Conservation (phyloP, 2,329 filamentous ascomycete genomes). For the Verticillium dahliae region DNA sequence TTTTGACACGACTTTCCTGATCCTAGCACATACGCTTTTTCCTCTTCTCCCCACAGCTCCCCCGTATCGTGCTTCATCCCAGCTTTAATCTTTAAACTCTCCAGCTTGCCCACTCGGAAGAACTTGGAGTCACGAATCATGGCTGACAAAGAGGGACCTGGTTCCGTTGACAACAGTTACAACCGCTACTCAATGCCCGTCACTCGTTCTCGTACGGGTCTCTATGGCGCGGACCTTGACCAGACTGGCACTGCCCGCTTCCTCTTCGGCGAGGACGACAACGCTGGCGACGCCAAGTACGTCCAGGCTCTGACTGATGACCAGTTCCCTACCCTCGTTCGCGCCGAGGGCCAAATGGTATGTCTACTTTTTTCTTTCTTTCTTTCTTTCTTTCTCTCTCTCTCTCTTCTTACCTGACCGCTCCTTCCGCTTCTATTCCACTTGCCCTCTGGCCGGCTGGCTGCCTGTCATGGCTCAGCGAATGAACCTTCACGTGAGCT, state of each 20-base stretch:
- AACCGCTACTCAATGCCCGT: slow-evolving; percentile 95
- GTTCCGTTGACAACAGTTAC: slow-evolving; percentile 42
- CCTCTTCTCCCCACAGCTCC: too few relatives aligned
- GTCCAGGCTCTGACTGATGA: slow-evolving; percentile 71
- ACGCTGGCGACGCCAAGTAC: slow-evolving; percentile 60
- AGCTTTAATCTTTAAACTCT: neutral
- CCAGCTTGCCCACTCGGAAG: neutral
- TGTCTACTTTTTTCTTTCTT: slow-evolving; percentile 18
- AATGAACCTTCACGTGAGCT: neutral
- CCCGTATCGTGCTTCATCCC: neutral
- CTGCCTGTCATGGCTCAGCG: neutral
- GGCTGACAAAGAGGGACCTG: slow-evolving; percentile 6
- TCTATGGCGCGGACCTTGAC: slow-evolving; percentile 65
- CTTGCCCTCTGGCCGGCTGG: neutral
- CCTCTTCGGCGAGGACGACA: slow-evolving; percentile 75
- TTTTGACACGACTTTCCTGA: neutral
- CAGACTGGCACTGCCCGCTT: slow-evolving; percentile 82
- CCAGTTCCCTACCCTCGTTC: slow-evolving; percentile 78
- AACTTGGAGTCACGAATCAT: neutral
- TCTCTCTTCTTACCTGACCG: neutral
- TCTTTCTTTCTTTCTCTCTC: neutral
- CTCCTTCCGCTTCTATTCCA: neutral
- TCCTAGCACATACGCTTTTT: too few relatives aligned
- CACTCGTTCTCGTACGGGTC: slow-evolving; percentile 60
- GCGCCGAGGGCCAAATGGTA: slow-evolving; percentile 54